Base-by-base conservation (phyloP, 1,139 yeast genomes). In the Kurtzmaniella quercitrusa region DNA sequence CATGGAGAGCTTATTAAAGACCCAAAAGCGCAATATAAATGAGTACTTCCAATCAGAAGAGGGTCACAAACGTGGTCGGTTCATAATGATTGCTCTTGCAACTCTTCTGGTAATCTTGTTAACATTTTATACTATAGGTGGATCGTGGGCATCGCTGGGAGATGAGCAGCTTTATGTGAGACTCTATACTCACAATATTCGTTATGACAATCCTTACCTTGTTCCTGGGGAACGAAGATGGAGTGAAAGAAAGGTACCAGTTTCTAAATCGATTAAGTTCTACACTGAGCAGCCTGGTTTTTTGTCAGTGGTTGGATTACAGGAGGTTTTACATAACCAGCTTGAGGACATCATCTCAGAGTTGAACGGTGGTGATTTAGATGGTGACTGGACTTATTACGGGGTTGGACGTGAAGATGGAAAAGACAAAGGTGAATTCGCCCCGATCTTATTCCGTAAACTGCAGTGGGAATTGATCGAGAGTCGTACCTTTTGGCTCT, bases 241-340 rank as follows among this genome's bases (percentile, higher is more conserved):
- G 85, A 45, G 43, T 3, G 57, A 58, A 36, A 65, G 82, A 31
- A 66, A 63, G 44, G 55, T 54, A 6, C 62, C 65, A 19, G 61
- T 77, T 6, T 60, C 67, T 34, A 61, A 65, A 37, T 63, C 77
- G 12, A 77, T 79, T 47, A 51, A 52, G 25, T 64, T 59, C 47
- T 60, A 64, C 44, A 65, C 76, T 5, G 54, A 56, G n/a, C 6
- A 17, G 25, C 49, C 53, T 9, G 64, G 68, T 10, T 50, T 56
- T 39, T 70, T 67, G 41, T 69, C 60, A 44, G 59, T 64, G 3
- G 78, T 79, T 9, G 73, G 81, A 41, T 63, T 79, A 34, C 85
- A 79, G 53, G 85, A 79, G 53, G 84, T 75, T 16, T 62, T 77
- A 43, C 66, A 71, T 52, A 64, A 75, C 50, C 85, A 79, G 53